A percentile compares a stretch with the other conserved stretches of the same genome.
Evolutionary conservation across 257 asterid species (phyloP).

Genomic region (Cordia subcordata): DNA sequence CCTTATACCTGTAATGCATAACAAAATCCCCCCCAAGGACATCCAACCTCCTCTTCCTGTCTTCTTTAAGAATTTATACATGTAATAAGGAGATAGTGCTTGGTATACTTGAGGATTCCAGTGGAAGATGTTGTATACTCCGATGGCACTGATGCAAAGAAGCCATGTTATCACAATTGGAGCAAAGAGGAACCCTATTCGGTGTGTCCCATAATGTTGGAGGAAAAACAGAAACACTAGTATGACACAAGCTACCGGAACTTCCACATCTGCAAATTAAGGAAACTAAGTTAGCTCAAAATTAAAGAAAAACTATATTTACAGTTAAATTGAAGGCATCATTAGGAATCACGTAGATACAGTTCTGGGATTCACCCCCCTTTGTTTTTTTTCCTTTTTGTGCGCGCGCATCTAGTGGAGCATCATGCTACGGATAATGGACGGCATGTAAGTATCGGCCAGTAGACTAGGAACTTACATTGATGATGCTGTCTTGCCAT

Average conservation of each 20-base stretch:
- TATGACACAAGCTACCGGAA: slow-evolving; percentile 80
- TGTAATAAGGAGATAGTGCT: slow-evolving; percentile 94
- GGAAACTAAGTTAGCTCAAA: slow-evolving; percentile 4
- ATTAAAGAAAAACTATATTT: background rate
- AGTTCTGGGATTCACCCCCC: background rate
- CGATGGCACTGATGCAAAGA: slow-evolving; percentile 87
- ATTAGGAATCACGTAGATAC: background rate
- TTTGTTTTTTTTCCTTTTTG: background rate
- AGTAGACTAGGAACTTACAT: slow-evolving; percentile 45
- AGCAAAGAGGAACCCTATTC: slow-evolving; percentile 81
- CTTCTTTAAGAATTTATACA: slow-evolving; percentile 92
- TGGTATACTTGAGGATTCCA: slow-evolving; percentile 88
- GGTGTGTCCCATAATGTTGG: slow-evolving; percentile 95
- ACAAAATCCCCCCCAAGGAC: slow-evolving; percentile 90
- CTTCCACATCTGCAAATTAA: slow-evolving; percentile 70
- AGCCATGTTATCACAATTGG: slow-evolving; percentile 92
- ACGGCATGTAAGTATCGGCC: too few relatives aligned
- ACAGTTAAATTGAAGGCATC: background rate
- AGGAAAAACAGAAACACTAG: slow-evolving; percentile 72
- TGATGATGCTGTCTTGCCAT: slow-evolving; percentile 78
- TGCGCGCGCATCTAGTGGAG: too few relatives aligned
- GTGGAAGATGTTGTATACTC: slow-evolving; percentile 71
- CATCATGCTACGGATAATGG: too few relatives aligned
- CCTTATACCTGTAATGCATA: slow-evolving; percentile 74
- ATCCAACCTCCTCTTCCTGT: slow-evolving; percentile 85